A percentile compares a stretch with the other conserved stretches of the same genome.
These are phyloP conservation scores for Yamadazyma buinensis DNA, from an alignment of 1,139 yeast species.

Conservation along the genomic window DNA sequence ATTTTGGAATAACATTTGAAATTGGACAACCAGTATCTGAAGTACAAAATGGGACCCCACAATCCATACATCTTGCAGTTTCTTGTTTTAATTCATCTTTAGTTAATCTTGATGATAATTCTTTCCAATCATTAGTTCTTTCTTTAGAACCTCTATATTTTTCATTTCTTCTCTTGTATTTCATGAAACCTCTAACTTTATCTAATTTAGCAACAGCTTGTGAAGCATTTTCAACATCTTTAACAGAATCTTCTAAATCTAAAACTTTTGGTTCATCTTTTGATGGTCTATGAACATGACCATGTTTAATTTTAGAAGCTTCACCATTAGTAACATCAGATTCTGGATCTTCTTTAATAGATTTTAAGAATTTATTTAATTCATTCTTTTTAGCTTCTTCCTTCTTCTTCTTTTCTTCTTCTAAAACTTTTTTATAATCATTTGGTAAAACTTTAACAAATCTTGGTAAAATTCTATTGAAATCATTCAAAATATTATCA, in stretches of 20 bases:
- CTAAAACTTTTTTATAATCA: slow-evolving; percentile 88
- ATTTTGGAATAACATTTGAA: slow-evolving; percentile 94
- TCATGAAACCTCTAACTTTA: slow-evolving; percentile 87
- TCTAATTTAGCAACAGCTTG: slow-evolving; percentile 67
- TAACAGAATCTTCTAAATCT: slow-evolving; percentile 86
- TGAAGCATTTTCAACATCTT: slow-evolving; percentile 63
- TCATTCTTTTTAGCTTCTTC: slow-evolving; percentile 67
- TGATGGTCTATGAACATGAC: slow-evolving; percentile 29
- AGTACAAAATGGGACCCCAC: slow-evolving; percentile 99
- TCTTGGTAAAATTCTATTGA: slow-evolving; percentile 82
- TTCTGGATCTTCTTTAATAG: slow-evolving; percentile 75
- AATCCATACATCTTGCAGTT: slow-evolving; percentile 99
- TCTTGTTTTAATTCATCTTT: slow-evolving; percentile 85
- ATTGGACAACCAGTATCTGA: slow-evolving; percentile 98
- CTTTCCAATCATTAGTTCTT: slow-evolving; percentile 90
- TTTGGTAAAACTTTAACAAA: slow-evolving; percentile 91
- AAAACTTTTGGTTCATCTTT: slow-evolving; percentile 74
- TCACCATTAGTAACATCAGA: slow-evolving; percentile 90
- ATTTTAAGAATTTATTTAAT: slow-evolving; percentile 53
- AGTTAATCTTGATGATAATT: slow-evolving; percentile 75
- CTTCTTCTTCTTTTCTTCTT: slow-evolving; percentile 65
- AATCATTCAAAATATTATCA: slow-evolving; percentile 73
- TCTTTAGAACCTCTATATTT: slow-evolving; percentile 74
- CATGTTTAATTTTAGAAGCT: slow-evolving; percentile 50
- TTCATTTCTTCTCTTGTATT: slow-evolving; percentile 86